phyloP scores from a whole-genome alignment of 768 basidiomycete species.

The Pleurotus giganteus region DNA sequence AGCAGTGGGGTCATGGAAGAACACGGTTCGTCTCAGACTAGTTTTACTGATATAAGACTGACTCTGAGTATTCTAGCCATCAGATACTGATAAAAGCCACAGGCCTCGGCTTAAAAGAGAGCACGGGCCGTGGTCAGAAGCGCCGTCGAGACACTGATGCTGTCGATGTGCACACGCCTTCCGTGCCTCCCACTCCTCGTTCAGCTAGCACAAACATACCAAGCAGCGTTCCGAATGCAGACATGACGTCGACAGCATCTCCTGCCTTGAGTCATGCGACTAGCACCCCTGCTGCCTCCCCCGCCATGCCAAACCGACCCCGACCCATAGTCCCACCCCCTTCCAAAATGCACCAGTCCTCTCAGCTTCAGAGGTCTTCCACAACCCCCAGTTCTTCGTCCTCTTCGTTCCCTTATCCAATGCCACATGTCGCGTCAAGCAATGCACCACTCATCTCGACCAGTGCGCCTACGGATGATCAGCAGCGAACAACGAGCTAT shows the following conservation, averaged over 20 bases:
- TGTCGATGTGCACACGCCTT: slow-evolving; percentile 26
- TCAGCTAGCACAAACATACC: slow-evolving; percentile 25
- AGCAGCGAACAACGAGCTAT: slow-evolving; percentile 46
- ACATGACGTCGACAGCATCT: slow-evolving; percentile 19
- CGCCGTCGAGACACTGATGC: slow-evolving; percentile 41
- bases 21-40: slow-evolving; percentile 50
- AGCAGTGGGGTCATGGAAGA: slow-evolving; percentile 70
- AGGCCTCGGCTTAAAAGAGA: slow-evolving; percentile 74
- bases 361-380: slow-evolving; percentile 21
- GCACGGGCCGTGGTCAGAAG: slow-evolving; percentile 59
- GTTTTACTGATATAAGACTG: neutral
- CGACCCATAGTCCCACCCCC: slow-evolving; percentile 27
- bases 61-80: slow-evolving; percentile 44
- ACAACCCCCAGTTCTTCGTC: slow-evolving; percentile 19
- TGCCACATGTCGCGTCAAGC: slow-evolving; percentile 68
- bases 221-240: slow-evolving; percentile 18
- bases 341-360: slow-evolving; percentile 17
- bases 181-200: slow-evolving; percentile 31
- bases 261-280: slow-evolving; percentile 36
- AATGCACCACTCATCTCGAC: slow-evolving; percentile 55
- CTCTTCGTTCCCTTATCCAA: slow-evolving; percentile 57
- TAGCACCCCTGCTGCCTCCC: slow-evolving; percentile 50
- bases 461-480: slow-evolving; percentile 31
- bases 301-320: slow-evolving; percentile 46
- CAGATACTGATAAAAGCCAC: slow-evolving; percentile 85